Conservation (phyloP, 2,329 filamentous ascomycete species). For the Tolypocladium cylindrosporum region DNA sequence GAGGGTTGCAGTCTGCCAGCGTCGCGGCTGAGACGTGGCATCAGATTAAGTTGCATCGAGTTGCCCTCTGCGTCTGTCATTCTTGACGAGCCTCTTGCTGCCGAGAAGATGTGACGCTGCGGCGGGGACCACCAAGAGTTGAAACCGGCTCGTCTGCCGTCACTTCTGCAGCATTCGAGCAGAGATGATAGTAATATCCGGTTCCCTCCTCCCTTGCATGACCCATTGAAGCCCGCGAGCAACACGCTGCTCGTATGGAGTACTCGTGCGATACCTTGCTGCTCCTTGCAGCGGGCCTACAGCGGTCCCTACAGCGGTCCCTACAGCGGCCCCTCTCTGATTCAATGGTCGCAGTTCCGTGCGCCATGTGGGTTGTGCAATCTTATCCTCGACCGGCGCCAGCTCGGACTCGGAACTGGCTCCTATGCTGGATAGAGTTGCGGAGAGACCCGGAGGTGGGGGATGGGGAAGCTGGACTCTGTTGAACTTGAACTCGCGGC, state of each 20-base stretch:
- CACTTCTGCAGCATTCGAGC: background rate
- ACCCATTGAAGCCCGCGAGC: background rate
- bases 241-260: background rate
- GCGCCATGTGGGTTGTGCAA: background rate
- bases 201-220: background rate
- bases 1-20: background rate
- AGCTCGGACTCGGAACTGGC: background rate
- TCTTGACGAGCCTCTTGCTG: background rate
- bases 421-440: background rate
- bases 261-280: background rate
- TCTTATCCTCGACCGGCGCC: background rate
- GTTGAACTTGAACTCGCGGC: background rate
- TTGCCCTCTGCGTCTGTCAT: background rate
- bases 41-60: background rate
- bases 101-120: background rate
- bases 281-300: background rate
- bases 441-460: background rate
- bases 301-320: background rate
- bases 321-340: background rate
- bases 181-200: background rate
- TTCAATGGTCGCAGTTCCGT: background rate
- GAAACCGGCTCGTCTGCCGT: background rate
- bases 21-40: background rate
- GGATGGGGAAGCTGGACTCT: background rate
- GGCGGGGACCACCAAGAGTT: background rate